Conservation (phyloP, 2,329 filamentous ascomycete genomes). For the Karstenula rhodostoma region DNA sequence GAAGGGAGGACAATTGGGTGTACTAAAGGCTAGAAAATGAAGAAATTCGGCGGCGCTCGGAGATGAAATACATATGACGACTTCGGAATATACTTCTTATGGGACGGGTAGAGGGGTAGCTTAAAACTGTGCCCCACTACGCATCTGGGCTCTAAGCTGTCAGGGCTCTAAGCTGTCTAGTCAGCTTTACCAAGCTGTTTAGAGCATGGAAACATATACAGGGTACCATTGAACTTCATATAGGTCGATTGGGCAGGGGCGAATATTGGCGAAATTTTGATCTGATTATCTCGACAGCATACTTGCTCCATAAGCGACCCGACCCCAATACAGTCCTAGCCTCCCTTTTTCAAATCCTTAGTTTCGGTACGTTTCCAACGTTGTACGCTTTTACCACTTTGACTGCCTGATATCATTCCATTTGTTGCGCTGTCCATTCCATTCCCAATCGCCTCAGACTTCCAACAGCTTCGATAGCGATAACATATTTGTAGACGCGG, state of each 20-base stretch:
- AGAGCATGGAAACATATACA: background rate
- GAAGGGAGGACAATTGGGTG: background rate
- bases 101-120: conserved; percentile 31
- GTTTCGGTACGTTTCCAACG: background rate
- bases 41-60: conserved; percentile 1
- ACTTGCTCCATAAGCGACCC: background rate
- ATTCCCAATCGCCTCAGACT: background rate
- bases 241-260: no score
- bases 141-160: no score
- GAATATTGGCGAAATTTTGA: no score
- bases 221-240: no score
- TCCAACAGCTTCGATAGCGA: background rate
- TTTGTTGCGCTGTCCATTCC: background rate
- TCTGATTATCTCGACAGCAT: background rate
- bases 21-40: background rate
- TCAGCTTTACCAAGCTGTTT: conserved; percentile 34
- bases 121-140: conserved; percentile 21
- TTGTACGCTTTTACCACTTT: background rate
- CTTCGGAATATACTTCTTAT: background rate
- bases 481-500: background rate
- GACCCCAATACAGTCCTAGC: background rate
- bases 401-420: background rate
- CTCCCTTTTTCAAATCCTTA: background rate
- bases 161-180: conserved; percentile 16
- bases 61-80: conserved; percentile 7